Percentiles rank a stretch among this genome's conserved stretches.
Conservation (phyloP, 2,329 filamentous ascomycete species). For the Pyrenophora teres region DNA sequence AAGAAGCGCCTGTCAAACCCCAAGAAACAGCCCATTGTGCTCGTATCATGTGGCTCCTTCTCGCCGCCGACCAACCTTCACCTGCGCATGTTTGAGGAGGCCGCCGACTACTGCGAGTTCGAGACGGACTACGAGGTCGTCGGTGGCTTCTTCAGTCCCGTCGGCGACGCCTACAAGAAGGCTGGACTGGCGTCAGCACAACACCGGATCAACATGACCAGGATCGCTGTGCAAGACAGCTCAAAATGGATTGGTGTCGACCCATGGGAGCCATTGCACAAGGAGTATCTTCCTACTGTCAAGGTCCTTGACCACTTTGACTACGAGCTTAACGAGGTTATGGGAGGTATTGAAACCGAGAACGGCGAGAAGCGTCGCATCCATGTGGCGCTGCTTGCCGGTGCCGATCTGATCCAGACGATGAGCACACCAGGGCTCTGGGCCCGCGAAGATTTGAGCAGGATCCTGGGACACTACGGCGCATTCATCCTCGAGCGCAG, state of each 20-base stretch:
- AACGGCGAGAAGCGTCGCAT: constrained; percentile 70
- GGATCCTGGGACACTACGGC: constrained; percentile 83
- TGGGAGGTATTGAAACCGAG: constrained; percentile 72
- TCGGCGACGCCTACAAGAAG: constrained; percentile 78
- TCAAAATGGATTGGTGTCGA: constrained; percentile 48
- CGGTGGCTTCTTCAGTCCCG: constrained; percentile 83
- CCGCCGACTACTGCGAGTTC: constrained; percentile 76
- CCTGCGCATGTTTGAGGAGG: constrained; percentile 87
- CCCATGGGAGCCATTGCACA: constrained; percentile 75
- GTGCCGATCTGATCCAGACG: constrained; percentile 60
- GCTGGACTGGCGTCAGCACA: constrained; percentile 73
- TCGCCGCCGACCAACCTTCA: constrained; percentile 77
- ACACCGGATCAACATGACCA: constrained; percentile 83
- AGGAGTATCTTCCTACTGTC: constrained; percentile 85
- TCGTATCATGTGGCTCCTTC: constrained; percentile 73
- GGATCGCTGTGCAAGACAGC: constrained; percentile 75
- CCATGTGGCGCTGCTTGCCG: constrained; percentile 80
- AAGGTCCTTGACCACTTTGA: constrained; percentile 90
- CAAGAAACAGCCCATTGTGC: constrained; percentile 65
- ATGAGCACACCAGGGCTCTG: constrained; percentile 68
- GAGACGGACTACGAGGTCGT: constrained; percentile 77
- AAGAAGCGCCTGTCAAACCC: constrained; percentile 61
- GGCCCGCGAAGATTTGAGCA: constrained; percentile 81
- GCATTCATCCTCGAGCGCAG: constrained; percentile 86
- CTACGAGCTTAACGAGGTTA: constrained; percentile 80